Base-by-base conservation (phyloP, 2,329 filamentous ascomycete genomes). In the Fusarium multiceps region DNA sequence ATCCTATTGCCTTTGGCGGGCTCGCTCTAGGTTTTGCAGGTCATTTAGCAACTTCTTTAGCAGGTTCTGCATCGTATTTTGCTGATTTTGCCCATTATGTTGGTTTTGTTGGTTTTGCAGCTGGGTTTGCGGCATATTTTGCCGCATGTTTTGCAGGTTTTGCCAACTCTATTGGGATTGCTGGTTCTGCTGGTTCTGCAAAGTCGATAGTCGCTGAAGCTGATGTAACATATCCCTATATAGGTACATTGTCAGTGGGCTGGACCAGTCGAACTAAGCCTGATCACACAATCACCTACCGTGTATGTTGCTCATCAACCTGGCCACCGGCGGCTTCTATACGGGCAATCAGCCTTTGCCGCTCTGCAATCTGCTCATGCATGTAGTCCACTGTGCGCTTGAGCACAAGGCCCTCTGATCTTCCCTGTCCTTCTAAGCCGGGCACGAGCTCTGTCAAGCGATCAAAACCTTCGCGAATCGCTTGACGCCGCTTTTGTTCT, bases 331-430 rank as follows among this genome's bases (percentile, higher is more conserved):
- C 82, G 49, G 82, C 83, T 73, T 92, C 88, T 42, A 91, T 84
- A 64, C 85, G 82, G 27, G 84, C 80, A 55, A 92, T 82, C 59
- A 93, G 79, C 25, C 82, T 80, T 57, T 87, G 83, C 20, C 90
- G 84, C 76, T 88, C 86, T 49, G 84, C 81, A 11, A 93, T 79
- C 76, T 90, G 84, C 65, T 88, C 81, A 43, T 84, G 84, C 75
- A 92, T 90, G 67, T 85, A 91, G 16, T 90, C 88, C 30, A 92
- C 87, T 0, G 90, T 92, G 69, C 87, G 87, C 68, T 90, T 88
- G 23, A 97, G 84, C n/a, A 97, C 93, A 20, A 93, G 85, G 28
- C 92, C 93, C 79, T 97, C 94, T 69, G 93, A 96, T 47, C 93
- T 89, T 2, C 92, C 94, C 75, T 94, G 92, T 1, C 94, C 94